A percentile compares a stretch with the other conserved stretches of the same genome.
phyloP scores from a whole-genome alignment of 2,329 filamentous ascomycete genomes.

The Metarhizium rileyi region DNA sequence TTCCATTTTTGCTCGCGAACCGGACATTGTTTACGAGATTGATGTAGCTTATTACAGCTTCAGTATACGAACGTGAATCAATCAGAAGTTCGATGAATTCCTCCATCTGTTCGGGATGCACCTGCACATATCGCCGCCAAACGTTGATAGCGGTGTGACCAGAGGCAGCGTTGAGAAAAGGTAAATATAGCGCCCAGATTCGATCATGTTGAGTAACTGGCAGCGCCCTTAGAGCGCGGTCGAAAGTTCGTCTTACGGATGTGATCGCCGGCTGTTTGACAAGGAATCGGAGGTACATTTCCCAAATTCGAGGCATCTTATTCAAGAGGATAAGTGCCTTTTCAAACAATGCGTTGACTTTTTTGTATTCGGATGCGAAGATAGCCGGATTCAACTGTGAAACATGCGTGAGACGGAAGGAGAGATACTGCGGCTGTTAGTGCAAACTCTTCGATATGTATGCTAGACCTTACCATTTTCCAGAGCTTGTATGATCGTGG shows the following conservation, averaged over 20 bases:
- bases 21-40: conserved; percentile 81
- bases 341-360: conserved; percentile 93
- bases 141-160: conserved; percentile 87
- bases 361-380: conserved; percentile 72
- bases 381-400: conserved; percentile 72
- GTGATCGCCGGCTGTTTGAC: conserved; percentile 89
- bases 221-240: conserved; percentile 80
- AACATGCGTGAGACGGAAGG: conserved; percentile 73
- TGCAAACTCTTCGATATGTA: conserved; percentile 2
- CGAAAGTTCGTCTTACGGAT: conserved; percentile 76
- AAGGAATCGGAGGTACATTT: conserved; percentile 89
- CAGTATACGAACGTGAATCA: conserved; percentile 74
- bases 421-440: conserved; percentile 56
- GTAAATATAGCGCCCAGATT: conserved; percentile 85
- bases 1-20: conserved; percentile 87
- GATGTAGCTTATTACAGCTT: conserved; percentile 87
- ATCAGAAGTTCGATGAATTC: conserved; percentile 88
- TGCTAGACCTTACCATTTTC: conserved; percentile 62
- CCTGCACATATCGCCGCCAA: conserved; percentile 93
- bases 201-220: conserved; percentile 92
- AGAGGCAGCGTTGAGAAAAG: conserved; percentile 83
- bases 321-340: conserved; percentile 85
- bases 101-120: conserved; percentile 89
- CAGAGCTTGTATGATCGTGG: conserved; percentile 96
- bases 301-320: conserved; percentile 98